phyloP scores from a whole-genome alignment of 306 rosid genomes.

The Morella rubra region DNA sequence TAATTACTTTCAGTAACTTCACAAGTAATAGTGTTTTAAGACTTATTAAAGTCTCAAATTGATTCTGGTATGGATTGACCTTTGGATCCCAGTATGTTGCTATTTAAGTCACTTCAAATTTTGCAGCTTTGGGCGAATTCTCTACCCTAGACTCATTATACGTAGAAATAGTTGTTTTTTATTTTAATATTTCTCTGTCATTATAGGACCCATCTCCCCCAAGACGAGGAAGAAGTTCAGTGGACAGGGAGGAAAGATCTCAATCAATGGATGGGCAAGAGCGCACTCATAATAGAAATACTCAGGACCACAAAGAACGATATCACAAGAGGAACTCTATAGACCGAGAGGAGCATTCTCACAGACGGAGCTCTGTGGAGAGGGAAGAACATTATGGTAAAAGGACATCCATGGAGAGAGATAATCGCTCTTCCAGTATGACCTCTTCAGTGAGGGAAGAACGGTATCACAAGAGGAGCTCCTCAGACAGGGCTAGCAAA shows the following conservation, averaged over 20 bases:
- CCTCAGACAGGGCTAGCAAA: slow-evolving; percentile 15
- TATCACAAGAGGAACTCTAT: slow-evolving; percentile 36
- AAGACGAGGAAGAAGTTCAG: slow-evolving; percentile 48
- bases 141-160: slow-evolving; percentile 1
- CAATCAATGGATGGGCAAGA: slow-evolving; percentile 35
- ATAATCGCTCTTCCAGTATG: slow-evolving; percentile 23
- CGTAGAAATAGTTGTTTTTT: not conserved
- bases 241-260: slow-evolving; percentile 41
- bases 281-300: slow-evolving; percentile 10
- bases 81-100: not conserved
- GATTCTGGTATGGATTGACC: not conserved
- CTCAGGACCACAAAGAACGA: slow-evolving; percentile 32
- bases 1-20: not conserved
- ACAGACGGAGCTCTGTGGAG: slow-evolving; percentile 35
- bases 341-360: slow-evolving; percentile 36
- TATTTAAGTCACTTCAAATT: not conserved
- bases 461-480: slow-evolving; percentile 40
- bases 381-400: slow-evolving; percentile 24
- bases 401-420: slow-evolving; percentile 18
- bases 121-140: not conserved
- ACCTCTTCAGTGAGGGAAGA: slow-evolving; percentile 33
- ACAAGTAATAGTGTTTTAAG: not conserved
- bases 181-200: not conserved
- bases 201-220: slow-evolving; percentile 85
- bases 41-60: not conserved